These are phyloP conservation scores for Eucalyptus pumila DNA, from an alignment of 345 rosid genomes.

Conservation along the genomic window DNA sequence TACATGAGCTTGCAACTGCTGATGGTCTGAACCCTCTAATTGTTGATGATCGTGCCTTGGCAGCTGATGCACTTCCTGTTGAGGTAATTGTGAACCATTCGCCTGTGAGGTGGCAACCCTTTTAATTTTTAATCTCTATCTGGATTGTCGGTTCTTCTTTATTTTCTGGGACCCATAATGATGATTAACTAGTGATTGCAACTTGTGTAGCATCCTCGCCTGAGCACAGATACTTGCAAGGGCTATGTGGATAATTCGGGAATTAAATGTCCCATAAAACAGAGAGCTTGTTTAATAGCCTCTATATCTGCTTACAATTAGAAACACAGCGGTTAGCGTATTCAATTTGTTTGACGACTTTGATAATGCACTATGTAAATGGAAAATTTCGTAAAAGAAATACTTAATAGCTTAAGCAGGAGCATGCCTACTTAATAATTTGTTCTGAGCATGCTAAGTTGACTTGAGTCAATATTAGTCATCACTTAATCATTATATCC, in stretches of 20 bases:
- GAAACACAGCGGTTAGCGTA: not conserved
- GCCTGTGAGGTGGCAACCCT: not conserved
- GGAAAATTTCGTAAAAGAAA: not conserved
- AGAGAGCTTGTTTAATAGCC: not conserved
- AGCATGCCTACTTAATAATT: not conserved
- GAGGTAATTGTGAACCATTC: slow-evolving; percentile 47
- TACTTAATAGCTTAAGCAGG: not conserved
- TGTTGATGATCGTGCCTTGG: slow-evolving; percentile 89
- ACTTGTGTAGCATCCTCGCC: not conserved
- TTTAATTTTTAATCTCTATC: not conserved
- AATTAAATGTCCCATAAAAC: not conserved
- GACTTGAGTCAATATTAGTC: not conserved
- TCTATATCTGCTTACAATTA: not conserved
- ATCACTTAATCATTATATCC: not conserved
- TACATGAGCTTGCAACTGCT: slow-evolving; percentile 95
- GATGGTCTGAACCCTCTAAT: slow-evolving; percentile 97
- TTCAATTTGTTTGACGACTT: not conserved
- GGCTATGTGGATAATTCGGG: not conserved
- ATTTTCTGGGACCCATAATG: not conserved
- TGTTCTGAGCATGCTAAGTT: not conserved
- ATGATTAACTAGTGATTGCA: not conserved
- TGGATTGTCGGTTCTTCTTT: not conserved
- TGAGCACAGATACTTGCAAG: not conserved
- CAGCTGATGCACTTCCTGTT: slow-evolving; percentile 81
- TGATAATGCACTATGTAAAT: not conserved